Conservation (phyloP, 2,329 filamentous ascomycete genomes). For the Chaetoscypha palmicola region DNA sequence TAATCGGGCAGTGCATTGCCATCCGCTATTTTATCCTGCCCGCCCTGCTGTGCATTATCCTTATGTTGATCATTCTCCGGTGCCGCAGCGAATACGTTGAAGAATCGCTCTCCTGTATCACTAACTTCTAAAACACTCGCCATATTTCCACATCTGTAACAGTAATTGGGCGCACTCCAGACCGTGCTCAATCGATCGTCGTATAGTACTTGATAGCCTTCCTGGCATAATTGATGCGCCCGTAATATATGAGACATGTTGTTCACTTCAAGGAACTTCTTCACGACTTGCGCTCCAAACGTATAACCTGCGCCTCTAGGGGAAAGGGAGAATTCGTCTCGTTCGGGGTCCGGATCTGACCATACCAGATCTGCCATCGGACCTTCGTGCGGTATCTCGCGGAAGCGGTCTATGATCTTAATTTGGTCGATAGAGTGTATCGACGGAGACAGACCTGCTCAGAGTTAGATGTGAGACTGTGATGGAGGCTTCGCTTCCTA, state of each 20-base stretch:
- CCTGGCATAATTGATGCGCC: constrained; percentile 97
- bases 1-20: constrained; percentile 60
- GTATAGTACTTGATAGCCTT: constrained; percentile 95
- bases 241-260: constrained; percentile 95
- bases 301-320: constrained; percentile 94
- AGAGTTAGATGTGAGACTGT: background rate
- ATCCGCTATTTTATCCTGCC: constrained; percentile 63
- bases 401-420: constrained; percentile 98
- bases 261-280: constrained; percentile 96
- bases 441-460: constrained; percentile 66
- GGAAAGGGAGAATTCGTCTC: constrained; percentile 92
- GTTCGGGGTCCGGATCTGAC: constrained; percentile 95
- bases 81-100: constrained; percentile 96
- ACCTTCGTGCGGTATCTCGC: constrained; percentile 96
- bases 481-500: constrained; percentile 29
- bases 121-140: constrained; percentile 95
- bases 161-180: constrained; percentile 86
- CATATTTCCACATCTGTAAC: constrained; percentile 91
- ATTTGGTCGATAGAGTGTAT: constrained; percentile 99
- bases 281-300: constrained; percentile 94
- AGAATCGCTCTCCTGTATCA: constrained; percentile 85
- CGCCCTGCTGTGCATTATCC: constrained; percentile 75
- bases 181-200: constrained; percentile 92
- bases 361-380: constrained; percentile 99
- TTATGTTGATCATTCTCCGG: constrained; percentile 92